Conservation (phyloP, 768 basidiomycete genomes). For the Tubosaeta sp. region DNA sequence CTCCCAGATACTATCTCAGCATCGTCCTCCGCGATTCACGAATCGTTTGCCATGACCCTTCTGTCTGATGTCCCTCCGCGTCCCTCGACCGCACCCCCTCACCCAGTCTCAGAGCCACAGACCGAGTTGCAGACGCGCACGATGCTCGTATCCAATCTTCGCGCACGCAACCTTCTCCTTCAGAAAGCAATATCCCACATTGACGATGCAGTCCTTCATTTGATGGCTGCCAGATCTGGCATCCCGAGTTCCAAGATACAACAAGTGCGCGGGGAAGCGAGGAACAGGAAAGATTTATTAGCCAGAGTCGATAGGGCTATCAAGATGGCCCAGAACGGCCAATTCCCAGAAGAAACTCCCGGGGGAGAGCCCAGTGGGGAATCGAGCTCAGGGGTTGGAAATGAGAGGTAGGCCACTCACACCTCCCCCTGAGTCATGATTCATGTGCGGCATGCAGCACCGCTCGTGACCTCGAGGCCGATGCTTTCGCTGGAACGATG, state of each 20-base stretch:
- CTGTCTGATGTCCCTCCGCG: constrained; percentile 18
- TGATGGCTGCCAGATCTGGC: constrained; percentile 30
- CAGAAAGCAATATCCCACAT: constrained; percentile 31
- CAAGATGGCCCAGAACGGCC: constrained; percentile 23
- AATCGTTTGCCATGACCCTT: constrained; percentile 9
- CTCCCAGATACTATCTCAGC: constrained; percentile 5
- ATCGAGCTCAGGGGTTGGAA: neutral
- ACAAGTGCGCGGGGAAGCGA: constrained; percentile 28
- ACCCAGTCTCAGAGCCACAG: constrained; percentile 15
- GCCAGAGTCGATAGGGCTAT: constrained; percentile 28
- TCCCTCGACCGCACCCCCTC: constrained; percentile 27
- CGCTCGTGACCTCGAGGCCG: neutral
- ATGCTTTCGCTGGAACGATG: constrained; percentile 3
- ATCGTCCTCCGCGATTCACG: constrained; percentile 1
- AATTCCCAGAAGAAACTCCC: constrained; percentile 5
- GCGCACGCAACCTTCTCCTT: constrained; percentile 28
- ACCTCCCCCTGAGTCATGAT: constrained; percentile 1
- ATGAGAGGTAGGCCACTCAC: constrained; percentile 13
- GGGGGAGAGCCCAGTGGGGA: neutral
- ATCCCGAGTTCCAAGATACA: constrained; percentile 29
- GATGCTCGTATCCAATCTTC: constrained; percentile 25
- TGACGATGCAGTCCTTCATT: constrained; percentile 28
- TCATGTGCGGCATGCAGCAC: constrained; percentile 6
- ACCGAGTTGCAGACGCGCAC: constrained; percentile 12
- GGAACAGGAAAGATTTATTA: constrained; percentile 29